Conservation (phyloP, 345 rosid species). For the Camelina laxa region DNA sequence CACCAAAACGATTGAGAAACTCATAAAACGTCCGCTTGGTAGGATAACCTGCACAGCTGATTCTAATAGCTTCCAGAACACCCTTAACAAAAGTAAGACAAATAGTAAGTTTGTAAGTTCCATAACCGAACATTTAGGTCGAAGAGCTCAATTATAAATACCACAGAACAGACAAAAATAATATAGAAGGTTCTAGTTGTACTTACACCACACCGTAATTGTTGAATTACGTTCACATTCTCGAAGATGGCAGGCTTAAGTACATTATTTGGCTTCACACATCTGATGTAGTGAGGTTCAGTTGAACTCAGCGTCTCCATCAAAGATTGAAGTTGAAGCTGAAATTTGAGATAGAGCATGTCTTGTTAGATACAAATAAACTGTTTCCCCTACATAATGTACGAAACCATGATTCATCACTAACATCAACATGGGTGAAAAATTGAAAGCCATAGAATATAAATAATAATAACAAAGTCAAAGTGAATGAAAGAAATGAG, state of each 20-base stretch:
- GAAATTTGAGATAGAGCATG: constrained; percentile 45
- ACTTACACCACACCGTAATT: constrained; percentile 98
- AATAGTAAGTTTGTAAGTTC: constrained; percentile 19
- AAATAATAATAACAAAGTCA: not conserved
- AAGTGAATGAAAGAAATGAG: constrained; percentile 9
- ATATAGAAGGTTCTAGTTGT: constrained; percentile 27
- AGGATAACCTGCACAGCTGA: constrained; percentile 99
- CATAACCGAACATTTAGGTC: constrained; percentile 9
- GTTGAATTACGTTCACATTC: constrained; percentile 90
- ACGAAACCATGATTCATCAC: constrained; percentile 22
- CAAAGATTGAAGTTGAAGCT: constrained; percentile 97
- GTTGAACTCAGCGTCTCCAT: constrained; percentile 96
- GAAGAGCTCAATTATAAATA: constrained; percentile 7
- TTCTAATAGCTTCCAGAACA: constrained; percentile 97
- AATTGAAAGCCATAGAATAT: constrained; percentile 10
- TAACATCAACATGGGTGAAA: constrained; percentile 26
- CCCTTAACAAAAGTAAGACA: constrained; percentile 48
- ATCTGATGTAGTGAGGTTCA: constrained; percentile 99
- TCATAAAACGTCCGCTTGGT: constrained; percentile 95
- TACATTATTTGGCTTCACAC: constrained; percentile 98
- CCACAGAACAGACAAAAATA: constrained; percentile 3
- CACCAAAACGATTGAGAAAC: constrained; percentile 94
- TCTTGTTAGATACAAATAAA: constrained; percentile 34
- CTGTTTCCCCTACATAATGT: constrained; percentile 17
- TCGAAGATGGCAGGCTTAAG: constrained; percentile 98